Base-by-base conservation (phyloP, 495 filamentous ascomycete species). In the Neurospora hispaniola region DNA sequence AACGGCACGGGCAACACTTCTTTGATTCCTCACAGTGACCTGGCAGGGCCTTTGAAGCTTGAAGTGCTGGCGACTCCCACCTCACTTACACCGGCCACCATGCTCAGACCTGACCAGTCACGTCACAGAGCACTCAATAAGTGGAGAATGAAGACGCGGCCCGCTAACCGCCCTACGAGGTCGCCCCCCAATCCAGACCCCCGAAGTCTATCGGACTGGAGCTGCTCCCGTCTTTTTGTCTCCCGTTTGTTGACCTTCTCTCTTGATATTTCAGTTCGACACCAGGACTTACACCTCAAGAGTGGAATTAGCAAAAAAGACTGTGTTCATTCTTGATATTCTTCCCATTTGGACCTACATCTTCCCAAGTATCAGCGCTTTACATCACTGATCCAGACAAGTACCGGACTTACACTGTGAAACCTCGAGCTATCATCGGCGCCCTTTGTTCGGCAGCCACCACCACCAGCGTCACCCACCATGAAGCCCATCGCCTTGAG, bases 401-500 rank as follows among this genome's bases (percentile, higher is more conserved):
- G 40, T 27, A 0, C 23, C 0, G 23, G 23, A 23, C 23, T 23
- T 40, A 27, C 46, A 44, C 12, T 42, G 70, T 18, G 40, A 44
- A 71, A 2, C 46, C 20, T 54, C 20, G 54, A 62, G 31, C 5
- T 23, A 31, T 35, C 23, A 12, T 46, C 41, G 70, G 41, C 11
- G 23, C 43, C 23, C 71, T 70, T 31, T 6, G 11, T 27, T 23
- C 23, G 48, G 48, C 46, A 54, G 46, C n/a, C 46, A 54, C 3
- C 43, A 46, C 18, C 43, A 44, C 42, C 43, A 46, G 43, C 43
- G 43, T 46, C 43, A 31, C 40, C 38, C 71, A 59, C 31, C 72
- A 79, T 79, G 75, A 77, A 75, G 42, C 69, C 71, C 23, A 62
- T 44, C 14, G 14, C 71, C 10, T 6, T 72, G 16, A 41, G 70